A percentile compares a stretch with the other conserved stretches of the same genome.
phyloP scores from a whole-genome alignment of 2,329 filamentous ascomycete species.

The Penicillium vulpinum region DNA sequence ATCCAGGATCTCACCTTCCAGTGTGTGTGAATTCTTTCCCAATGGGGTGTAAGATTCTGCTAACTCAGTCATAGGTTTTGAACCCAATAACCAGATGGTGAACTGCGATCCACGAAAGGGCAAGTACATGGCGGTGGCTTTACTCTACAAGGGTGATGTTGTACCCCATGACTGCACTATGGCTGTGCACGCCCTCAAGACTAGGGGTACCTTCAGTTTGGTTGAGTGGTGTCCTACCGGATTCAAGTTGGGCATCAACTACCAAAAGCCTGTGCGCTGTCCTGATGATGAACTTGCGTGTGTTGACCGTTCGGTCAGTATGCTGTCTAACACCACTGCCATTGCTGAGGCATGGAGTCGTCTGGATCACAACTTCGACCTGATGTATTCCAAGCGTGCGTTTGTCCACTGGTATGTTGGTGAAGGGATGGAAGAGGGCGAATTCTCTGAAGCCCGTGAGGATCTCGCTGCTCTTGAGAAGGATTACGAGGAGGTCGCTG shows the following conservation, averaged over 20 bases:
- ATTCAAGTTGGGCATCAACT: slow-evolving; percentile 69
- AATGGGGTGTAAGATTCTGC: not conserved
- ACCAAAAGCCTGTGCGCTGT: slow-evolving; percentile 58
- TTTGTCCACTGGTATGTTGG: slow-evolving; percentile 78
- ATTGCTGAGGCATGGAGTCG: slow-evolving; percentile 66
- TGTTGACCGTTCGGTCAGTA: slow-evolving; percentile 58
- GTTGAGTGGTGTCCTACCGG: slow-evolving; percentile 70
- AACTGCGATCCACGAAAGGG: slow-evolving; percentile 66
- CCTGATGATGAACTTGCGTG: slow-evolving; percentile 56
- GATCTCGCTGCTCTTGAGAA: slow-evolving; percentile 82
- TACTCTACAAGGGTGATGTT: slow-evolving; percentile 67
- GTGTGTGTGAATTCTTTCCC: slow-evolving; percentile 44
- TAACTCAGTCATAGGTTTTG: slow-evolving; percentile 52
- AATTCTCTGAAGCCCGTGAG: slow-evolving; percentile 84
- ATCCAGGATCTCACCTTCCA: slow-evolving; percentile 70
- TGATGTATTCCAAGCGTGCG: slow-evolving; percentile 69
- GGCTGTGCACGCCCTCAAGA: slow-evolving; percentile 60
- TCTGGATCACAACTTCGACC: slow-evolving; percentile 67
- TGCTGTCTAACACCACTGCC: slow-evolving; percentile 68
- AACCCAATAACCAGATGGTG: slow-evolving; percentile 70
- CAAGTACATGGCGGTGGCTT: slow-evolving; percentile 68
- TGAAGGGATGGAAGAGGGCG: slow-evolving; percentile 89
- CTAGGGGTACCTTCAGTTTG: slow-evolving; percentile 64
- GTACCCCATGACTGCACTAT: slow-evolving; percentile 62
- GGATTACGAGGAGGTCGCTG: slow-evolving; percentile 83